These are phyloP conservation scores for Phytophthora kernoviae DNA, from an alignment of 352 stramenopile genomes.

Conservation along the genomic window DNA sequence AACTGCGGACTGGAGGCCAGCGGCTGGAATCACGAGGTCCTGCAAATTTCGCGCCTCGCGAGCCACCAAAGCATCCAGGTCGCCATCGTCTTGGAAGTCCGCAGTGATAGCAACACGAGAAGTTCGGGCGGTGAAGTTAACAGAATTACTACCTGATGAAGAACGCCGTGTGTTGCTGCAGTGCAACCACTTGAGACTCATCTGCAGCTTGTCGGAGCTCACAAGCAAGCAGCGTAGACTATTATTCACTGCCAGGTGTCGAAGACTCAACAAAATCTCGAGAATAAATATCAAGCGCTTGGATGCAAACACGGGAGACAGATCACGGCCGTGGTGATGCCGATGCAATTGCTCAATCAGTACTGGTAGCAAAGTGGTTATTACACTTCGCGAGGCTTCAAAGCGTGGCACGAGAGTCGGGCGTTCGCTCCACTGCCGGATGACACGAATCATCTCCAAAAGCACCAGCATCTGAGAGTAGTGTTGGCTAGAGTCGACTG, in stretches of 20 bases:
- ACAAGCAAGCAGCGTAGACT: constrained; percentile 2
- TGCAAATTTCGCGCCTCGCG: constrained; percentile 20
- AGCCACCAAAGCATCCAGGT: constrained; percentile 20
- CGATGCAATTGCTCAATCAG: constrained; percentile 14
- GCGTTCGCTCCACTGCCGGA: constrained; percentile 31
- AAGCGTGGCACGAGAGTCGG: constrained; percentile 5
- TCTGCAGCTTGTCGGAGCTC: constrained; percentile 15
- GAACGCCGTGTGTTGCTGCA: neutral
- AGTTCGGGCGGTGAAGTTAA: neutral
- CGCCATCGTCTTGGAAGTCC: constrained; percentile 10
- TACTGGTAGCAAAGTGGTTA: constrained; percentile 4
- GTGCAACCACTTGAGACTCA: constrained; percentile 13
- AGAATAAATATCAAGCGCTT: constrained; percentile 15
- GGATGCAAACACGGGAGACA: neutral
- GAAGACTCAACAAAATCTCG: constrained; percentile 23
- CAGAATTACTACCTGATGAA: neutral
- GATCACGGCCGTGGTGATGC: neutral
- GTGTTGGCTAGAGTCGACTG: neutral
- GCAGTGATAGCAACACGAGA: neutral
- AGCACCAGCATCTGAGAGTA: constrained; percentile 10
- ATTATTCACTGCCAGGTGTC: constrained; percentile 6
- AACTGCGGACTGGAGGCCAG: neutral
- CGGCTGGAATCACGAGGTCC: neutral
- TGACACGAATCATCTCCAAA: constrained; percentile 26
- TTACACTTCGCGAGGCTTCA: constrained; percentile 12